Conservation (phyloP, 495 filamentous ascomycete genomes). For the Corynascus novoguineensis region DNA sequence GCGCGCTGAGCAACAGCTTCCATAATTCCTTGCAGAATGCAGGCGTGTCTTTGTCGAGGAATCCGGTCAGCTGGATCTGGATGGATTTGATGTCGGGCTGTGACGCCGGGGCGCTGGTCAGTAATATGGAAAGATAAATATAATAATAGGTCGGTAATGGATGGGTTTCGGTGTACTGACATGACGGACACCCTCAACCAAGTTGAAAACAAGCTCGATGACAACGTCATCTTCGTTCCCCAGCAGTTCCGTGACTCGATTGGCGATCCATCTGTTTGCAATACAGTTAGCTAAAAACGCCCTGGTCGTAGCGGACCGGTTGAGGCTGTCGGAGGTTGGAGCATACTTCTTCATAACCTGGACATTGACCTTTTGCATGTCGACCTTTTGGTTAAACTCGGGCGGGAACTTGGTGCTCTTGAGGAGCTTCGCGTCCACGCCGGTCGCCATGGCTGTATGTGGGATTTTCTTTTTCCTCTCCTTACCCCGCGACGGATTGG, state of each 20-base stretch:
- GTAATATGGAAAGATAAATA: not conserved
- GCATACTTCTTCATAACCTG: slow-evolving; percentile 94
- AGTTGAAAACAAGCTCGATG: slow-evolving; percentile 84
- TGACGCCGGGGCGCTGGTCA: not conserved
- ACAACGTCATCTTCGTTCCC: slow-evolving; percentile 92
- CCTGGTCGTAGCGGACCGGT: too few species aligned
- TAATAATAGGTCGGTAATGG: not conserved
- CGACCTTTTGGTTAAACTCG: slow-evolving; percentile 92
- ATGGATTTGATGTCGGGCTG: slow-evolving; percentile 93
- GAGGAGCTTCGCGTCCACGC: slow-evolving; percentile 79
- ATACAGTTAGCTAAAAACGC: not conserved
- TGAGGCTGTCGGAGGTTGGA: not conserved
- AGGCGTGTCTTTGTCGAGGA: slow-evolving; percentile 88
- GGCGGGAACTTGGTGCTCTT: slow-evolving; percentile 88
- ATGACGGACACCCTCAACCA: slow-evolving; percentile 73
- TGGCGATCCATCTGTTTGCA: slow-evolving; percentile 78
- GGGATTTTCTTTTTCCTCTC: not conserved
- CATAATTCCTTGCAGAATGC: slow-evolving; percentile 92
- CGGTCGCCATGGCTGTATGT: slow-evolving; percentile 57
- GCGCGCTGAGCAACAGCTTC: slow-evolving; percentile 83
- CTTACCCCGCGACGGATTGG: not conserved
- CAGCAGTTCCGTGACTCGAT: slow-evolving; percentile 78
- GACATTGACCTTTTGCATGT: slow-evolving; percentile 93
- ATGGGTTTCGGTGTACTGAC: slow-evolving; percentile 48
- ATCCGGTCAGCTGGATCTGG: slow-evolving; percentile 89